These are phyloP conservation scores for Picochlorum costavermella DNA, from an alignment of 139 green algal species.

Conservation along the genomic window DNA sequence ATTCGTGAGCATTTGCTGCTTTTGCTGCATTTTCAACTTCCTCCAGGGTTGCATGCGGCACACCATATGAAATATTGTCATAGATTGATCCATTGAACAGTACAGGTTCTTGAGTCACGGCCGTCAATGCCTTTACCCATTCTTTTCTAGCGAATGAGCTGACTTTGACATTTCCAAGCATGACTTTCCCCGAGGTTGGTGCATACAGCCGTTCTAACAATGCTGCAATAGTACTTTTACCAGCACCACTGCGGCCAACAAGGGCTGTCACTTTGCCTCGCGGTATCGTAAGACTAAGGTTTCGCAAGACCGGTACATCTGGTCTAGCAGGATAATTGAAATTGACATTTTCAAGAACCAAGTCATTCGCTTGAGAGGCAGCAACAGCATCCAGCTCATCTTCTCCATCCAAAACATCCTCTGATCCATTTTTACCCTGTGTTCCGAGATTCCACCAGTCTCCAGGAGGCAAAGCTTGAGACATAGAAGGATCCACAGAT, in stretches of 20 bases:
- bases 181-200: slow-evolving; percentile 29
- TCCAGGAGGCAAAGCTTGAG: slow-evolving; percentile 62
- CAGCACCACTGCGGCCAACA: slow-evolving; percentile 67
- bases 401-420: not conserved
- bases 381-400: slow-evolving; percentile 19
- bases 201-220: slow-evolving; percentile 62
- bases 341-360: slow-evolving; percentile 54
- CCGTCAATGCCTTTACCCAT: slow-evolving; percentile 57
- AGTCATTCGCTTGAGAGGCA: slow-evolving; percentile 32
- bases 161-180: slow-evolving; percentile 23
- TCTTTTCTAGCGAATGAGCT: slow-evolving; percentile 44
- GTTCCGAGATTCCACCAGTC: slow-evolving; percentile 63
- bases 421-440: slow-evolving; percentile 1
- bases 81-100: slow-evolving; percentile 74
- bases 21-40: slow-evolving; percentile 45
- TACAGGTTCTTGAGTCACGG: slow-evolving; percentile 73
- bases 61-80: slow-evolving; percentile 84
- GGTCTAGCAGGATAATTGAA: slow-evolving; percentile 71
- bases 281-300: slow-evolving; percentile 56
- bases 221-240: slow-evolving; percentile 74
- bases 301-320: slow-evolving; percentile 42
- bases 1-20: slow-evolving; percentile 61
- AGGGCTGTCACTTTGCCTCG: slow-evolving; percentile 69
- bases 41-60: slow-evolving; percentile 17
- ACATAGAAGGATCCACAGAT: slow-evolving; percentile 66